phyloP scores from a whole-genome alignment of 2,329 filamentous ascomycete species.

The Neonectria ditissima region DNA sequence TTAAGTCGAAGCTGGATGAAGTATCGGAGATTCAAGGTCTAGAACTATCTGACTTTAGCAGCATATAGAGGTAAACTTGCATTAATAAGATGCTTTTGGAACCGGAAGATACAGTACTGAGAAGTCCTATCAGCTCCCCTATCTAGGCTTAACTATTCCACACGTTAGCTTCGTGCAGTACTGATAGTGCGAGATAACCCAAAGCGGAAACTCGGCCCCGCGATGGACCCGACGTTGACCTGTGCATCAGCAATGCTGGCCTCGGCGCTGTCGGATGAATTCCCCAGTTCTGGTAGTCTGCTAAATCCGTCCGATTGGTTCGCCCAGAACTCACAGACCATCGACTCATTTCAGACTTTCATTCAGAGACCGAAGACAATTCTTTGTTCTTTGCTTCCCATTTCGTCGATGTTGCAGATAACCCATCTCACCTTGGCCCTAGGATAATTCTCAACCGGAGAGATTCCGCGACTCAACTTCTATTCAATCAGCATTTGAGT shows the following conservation, averaged over 20 bases:
- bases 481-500: not conserved
- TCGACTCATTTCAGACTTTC: not conserved
- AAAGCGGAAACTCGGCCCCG: not conserved
- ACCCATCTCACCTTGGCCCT: too few species aligned
- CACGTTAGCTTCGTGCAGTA: too few species aligned
- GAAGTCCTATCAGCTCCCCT: too few species aligned
- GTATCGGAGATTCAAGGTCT: not conserved
- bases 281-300: too few species aligned
- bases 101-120: too few species aligned
- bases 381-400: not conserved
- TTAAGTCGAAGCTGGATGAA: too few species aligned
- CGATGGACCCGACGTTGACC: not conserved
- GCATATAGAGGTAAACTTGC: too few species aligned
- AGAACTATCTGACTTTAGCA: not conserved
- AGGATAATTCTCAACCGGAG: not conserved
- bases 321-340: not conserved
- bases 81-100: too few species aligned
- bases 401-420: not conserved
- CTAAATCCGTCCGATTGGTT: not conserved
- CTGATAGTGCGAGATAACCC: not conserved
- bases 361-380: not conserved
- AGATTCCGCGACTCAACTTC: not conserved
- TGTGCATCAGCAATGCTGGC: too few species aligned
- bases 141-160: too few species aligned
- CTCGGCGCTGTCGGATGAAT: too few species aligned